These are phyloP conservation scores for Solanum medicagineum DNA, from an alignment of 257 asterid species.

Conservation along the genomic window DNA sequence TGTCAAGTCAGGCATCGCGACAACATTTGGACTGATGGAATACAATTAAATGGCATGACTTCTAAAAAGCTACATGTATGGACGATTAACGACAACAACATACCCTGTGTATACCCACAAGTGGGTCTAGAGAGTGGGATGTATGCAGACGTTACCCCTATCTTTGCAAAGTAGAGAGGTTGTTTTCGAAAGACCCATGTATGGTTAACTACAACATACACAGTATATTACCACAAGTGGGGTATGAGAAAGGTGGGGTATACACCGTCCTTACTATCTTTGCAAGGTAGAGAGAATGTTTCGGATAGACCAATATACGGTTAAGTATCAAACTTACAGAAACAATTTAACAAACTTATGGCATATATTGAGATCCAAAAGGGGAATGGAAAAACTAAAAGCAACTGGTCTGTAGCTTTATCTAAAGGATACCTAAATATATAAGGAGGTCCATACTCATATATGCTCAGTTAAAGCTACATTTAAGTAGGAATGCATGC, in stretches of 20 bases:
- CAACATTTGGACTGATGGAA: not conserved
- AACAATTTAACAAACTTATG: not conserved
- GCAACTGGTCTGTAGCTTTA: not conserved
- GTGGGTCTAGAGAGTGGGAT: not conserved
- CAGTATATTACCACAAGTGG: not conserved
- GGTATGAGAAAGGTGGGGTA: not conserved
- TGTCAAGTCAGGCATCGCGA: not conserved
- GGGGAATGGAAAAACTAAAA: not conserved
- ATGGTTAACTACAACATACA: not conserved
- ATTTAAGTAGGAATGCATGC: not conserved
- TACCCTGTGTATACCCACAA: not conserved
- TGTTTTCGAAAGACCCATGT: not conserved
- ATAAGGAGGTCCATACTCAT: not conserved
- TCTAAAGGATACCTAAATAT: not conserved
- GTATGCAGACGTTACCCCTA: not conserved
- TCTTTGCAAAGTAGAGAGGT: not conserved
- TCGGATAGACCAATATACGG: not conserved
- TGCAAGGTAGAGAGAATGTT: not conserved
- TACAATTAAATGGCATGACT: not conserved
- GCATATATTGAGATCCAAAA: not conserved
- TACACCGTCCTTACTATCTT: not conserved
- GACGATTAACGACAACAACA: not conserved
- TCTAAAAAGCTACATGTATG: not conserved
- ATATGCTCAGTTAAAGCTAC: not conserved
- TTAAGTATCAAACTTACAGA: not conserved